These are phyloP conservation scores for Eimeria praecox DNA, from an alignment of 169 alveolate species.

Conservation along the genomic window DNA sequence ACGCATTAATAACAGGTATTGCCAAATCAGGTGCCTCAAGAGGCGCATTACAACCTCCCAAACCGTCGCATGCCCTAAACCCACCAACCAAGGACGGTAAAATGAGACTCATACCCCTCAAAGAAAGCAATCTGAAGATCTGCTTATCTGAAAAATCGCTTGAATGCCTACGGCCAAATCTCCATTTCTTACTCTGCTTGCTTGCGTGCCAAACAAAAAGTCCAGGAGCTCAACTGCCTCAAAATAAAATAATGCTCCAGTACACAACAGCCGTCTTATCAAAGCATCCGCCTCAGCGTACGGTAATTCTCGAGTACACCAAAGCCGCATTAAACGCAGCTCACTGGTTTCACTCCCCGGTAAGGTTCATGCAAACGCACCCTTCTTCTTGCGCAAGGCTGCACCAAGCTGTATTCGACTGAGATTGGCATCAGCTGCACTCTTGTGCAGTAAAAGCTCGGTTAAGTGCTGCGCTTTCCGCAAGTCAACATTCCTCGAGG, in stretches of 20 bases:
- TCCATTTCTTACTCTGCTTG: neutral
- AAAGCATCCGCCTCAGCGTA: neutral
- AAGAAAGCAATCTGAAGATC: neutral
- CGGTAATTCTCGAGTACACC: neutral
- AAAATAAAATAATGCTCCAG: neutral
- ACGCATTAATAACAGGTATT: neutral
- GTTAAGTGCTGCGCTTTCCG: neutral
- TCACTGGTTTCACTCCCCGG: neutral
- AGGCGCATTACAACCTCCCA: neutral
- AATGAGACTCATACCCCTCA: neutral
- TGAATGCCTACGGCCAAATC: neutral
- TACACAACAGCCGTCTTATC: neutral
- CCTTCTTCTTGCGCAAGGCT: neutral
- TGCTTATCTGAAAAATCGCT: neutral
- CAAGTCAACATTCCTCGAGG: neutral
- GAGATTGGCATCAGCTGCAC: neutral
- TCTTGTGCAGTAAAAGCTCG: neutral
- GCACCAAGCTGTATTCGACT: too few species aligned
- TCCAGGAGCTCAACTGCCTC: neutral
- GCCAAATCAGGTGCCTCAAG: neutral
- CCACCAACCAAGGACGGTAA: neutral
- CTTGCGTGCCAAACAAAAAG: conserved; percentile 22
- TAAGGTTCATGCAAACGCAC: neutral
- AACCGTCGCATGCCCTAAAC: neutral
- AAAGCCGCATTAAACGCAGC: neutral